Evolutionary conservation across 106 monocot species (phyloP).

Genomic region (Allium sativum): DNA sequence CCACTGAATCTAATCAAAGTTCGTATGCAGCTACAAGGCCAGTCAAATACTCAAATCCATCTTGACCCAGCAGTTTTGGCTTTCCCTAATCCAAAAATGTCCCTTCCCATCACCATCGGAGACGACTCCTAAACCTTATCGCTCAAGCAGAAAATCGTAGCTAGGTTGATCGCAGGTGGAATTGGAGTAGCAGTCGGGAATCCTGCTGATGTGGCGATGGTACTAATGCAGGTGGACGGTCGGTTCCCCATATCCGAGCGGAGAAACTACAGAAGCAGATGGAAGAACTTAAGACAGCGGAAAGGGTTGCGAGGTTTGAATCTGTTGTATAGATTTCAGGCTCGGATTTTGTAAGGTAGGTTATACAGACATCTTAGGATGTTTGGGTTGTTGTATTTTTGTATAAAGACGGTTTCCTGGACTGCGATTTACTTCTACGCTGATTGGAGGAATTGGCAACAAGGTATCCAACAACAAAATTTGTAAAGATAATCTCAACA

Average conservation of each 20-base stretch:
- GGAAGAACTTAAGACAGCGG: slow-evolving; percentile 56
- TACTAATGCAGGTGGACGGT: too few relatives aligned
- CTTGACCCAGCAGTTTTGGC: slow-evolving; percentile 10
- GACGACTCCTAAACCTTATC: too few relatives aligned
- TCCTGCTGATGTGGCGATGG: too few relatives aligned
- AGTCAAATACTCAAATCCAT: slow-evolving; percentile 2
- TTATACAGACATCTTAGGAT: slow-evolving; percentile 41
- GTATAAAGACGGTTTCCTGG: slow-evolving; percentile 69
- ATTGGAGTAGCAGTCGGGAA: too few relatives aligned
- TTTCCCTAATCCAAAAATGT: neutral
- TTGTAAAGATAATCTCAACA: slow-evolving; percentile 93
- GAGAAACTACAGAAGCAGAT: slow-evolving; percentile 80
- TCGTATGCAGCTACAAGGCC: slow-evolving; percentile 82
- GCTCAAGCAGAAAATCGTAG: too few relatives aligned
- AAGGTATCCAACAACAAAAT: slow-evolving; percentile 81
- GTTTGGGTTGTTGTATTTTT: slow-evolving; percentile 70
- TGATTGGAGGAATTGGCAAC: slow-evolving; percentile 82
- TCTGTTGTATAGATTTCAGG: slow-evolving; percentile 42
- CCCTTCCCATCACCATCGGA: slow-evolving; percentile 2
- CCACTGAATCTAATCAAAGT: slow-evolving; percentile 83
- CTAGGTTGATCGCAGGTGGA: too few relatives aligned
- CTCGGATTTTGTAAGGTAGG: slow-evolving; percentile 58
- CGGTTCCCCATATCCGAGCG: too few relatives aligned
- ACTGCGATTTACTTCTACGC: slow-evolving; percentile 54
- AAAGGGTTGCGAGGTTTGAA: slow-evolving; percentile 46